A percentile compares a stretch with the other conserved stretches of the same genome.
These are phyloP conservation scores for Dactylis glomerata DNA, from an alignment of 176 grass and related monocot genomes.

Conservation along the genomic window DNA sequence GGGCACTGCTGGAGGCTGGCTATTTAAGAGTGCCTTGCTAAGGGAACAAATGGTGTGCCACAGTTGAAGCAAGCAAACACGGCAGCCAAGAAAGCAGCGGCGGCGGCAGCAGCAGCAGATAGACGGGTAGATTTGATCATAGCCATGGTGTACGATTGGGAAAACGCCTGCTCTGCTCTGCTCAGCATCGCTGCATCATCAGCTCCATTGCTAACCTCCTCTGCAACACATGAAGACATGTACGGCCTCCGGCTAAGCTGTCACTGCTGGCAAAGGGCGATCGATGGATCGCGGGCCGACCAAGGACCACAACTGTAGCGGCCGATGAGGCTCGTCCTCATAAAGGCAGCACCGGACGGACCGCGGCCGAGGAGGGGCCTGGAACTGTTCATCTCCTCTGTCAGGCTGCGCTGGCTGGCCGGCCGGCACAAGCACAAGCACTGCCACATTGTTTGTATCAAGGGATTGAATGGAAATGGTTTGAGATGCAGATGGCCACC, in stretches of 20 bases:
- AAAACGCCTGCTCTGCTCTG: background rate
- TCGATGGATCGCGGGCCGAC: conserved; percentile 32
- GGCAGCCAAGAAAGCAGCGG: conserved; percentile 32
- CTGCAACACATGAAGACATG: conserved; percentile 25
- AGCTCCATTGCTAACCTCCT: conserved; percentile 16
- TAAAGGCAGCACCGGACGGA: conserved; percentile 44
- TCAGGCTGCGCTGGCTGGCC: conserved; percentile 39
- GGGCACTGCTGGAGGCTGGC: conserved; percentile 25
- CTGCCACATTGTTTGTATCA: conserved; percentile 28
- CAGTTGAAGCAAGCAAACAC: conserved; percentile 23
- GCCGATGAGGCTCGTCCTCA: conserved; percentile 39
- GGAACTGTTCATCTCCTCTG: conserved; percentile 44
- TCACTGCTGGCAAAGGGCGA: conserved; percentile 21
- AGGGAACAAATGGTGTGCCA: conserved; percentile 44
- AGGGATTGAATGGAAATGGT: conserved; percentile 21
- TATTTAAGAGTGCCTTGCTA: conserved; percentile 45
- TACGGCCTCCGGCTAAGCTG: conserved; percentile 35
- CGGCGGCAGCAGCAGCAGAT: background rate
- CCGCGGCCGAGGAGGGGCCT: conserved; percentile 18
- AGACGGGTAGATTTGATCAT: conserved; percentile 31
- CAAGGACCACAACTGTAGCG: conserved; percentile 52
- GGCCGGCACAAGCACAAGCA: conserved; percentile 38
- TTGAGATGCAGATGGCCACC: conserved; percentile 35
- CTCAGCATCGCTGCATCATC: conserved; percentile 9
- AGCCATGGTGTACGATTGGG: conserved; percentile 11